Evolutionary conservation across 2,329 filamentous ascomycete species (phyloP), one percentile per base, ranked within the genome.

Genomic region (Chaetothyriales sp.): DNA sequence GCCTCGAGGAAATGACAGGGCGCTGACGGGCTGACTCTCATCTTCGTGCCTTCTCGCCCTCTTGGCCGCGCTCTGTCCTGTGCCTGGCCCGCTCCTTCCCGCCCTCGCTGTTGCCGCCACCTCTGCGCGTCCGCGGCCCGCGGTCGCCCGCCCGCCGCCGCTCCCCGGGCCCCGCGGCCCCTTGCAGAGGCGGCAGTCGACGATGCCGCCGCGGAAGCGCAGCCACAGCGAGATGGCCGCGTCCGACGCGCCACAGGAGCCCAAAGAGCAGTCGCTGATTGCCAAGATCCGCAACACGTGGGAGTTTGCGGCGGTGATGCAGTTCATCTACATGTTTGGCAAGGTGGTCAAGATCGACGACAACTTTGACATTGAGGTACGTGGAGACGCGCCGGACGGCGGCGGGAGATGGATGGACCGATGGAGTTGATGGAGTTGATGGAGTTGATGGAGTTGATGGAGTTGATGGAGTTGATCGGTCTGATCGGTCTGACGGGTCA

Each of bases 291-390:
- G 90, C 57, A 92, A 86, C 65, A 89, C 86, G 77, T 97, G 90
- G 89, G 86, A 95, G 68, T 95, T 97, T 69, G 87, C 90, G 55
- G 90, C 89, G 63, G 73, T 97, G 6, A 89, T 85, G 70, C 90
- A 98, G 70, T 98, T 89, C 77, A 86, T 97, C 55, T 86, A 83
- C 66, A 80, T 90, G 43, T 98, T 98, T 67, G 89, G 90, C 56
- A 82, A 85, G 62, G 82, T 82, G 44, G 82, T 94, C 66, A 95
- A 94, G 71, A 86, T 97, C 59, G 84, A 92, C 61, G 85, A 94
- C 56, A 82, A 85, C 64, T 77, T 95, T 57, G 88, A 90, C 64
- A 85, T 95, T 58, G 89, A 97, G 73, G 92, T 95, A 79, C 62
- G 72, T 62, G 48, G 15, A 22, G 15, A 9, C n/a, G 15, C 46